These are phyloP conservation scores for Collybia nuda DNA, from an alignment of 768 basidiomycete species.

Conservation along the genomic window DNA sequence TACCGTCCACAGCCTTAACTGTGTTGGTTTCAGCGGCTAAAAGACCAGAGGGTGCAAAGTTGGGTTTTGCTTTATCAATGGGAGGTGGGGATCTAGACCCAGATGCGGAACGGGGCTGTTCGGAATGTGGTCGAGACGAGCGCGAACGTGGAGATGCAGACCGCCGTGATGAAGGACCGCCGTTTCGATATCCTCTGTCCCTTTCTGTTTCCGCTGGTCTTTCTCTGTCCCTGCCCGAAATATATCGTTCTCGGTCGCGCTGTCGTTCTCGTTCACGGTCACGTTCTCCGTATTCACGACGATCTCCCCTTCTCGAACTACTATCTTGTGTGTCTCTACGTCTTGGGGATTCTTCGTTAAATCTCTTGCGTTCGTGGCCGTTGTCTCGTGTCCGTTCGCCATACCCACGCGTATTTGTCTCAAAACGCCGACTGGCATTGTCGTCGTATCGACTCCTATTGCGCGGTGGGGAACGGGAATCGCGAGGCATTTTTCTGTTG, in stretches of 20 bases:
- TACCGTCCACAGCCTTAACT: constrained; percentile 72
- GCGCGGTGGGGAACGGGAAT: constrained; percentile 16
- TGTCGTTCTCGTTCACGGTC: constrained; percentile 40
- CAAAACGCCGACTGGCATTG: constrained; percentile 1
- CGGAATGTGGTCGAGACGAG: constrained; percentile 35
- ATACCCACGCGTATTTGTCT: neutral
- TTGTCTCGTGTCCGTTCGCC: constrained; percentile 10
- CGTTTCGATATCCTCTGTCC: constrained; percentile 23
- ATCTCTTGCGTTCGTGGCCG: constrained; percentile 10
- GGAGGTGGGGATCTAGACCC: constrained; percentile 45
- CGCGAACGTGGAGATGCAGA: constrained; percentile 65
- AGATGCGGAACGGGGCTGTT: constrained; percentile 30
- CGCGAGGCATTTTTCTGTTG: constrained; percentile 17
- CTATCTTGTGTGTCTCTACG: constrained; percentile 9
- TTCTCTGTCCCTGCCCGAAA: constrained; percentile 22
- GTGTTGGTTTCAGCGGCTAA: constrained; percentile 97
- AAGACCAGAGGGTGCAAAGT: constrained; percentile 85
- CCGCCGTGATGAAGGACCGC: constrained; percentile 37
- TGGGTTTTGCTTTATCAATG: constrained; percentile 77
- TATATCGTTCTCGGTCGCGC: constrained; percentile 45
- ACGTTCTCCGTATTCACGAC: constrained; percentile 15
- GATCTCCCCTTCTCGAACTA: constrained; percentile 10
- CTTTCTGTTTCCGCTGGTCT: constrained; percentile 23
- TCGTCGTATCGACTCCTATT: constrained; percentile 17
- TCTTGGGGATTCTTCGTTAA: constrained; percentile 5